These are phyloP conservation scores for Penicillium odoratum DNA, from an alignment of 495 filamentous ascomycete genomes.

Conservation along the genomic window DNA sequence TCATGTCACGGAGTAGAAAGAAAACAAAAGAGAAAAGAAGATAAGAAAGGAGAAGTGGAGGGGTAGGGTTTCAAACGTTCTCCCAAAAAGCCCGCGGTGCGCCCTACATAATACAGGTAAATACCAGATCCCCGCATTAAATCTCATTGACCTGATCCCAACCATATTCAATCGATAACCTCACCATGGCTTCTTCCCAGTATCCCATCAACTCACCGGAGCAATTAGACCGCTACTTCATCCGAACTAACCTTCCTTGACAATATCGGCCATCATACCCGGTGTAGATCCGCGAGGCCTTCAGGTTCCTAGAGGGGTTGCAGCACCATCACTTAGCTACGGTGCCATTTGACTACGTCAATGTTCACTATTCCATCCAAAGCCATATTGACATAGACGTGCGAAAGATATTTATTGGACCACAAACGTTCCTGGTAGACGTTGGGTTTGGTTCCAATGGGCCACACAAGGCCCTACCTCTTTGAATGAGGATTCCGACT, in stretches of 20 bases:
- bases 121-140: no score
- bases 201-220: constrained; percentile 14
- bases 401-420: constrained; percentile 46
- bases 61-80: no score
- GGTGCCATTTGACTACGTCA: constrained; percentile 67
- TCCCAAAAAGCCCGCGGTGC: no score
- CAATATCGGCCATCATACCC: constrained; percentile 12
- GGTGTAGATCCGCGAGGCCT: background rate
- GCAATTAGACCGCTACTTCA: constrained; percentile 20
- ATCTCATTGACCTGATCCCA: background rate
- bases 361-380: constrained; percentile 48
- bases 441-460: constrained; percentile 65
- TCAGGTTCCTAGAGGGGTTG: constrained; percentile 16
- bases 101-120: no score
- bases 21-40: no score
- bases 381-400: constrained; percentile 2
- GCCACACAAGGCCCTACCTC: constrained; percentile 48
- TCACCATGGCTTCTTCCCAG: constrained; percentile 12
- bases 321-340: constrained; percentile 46
- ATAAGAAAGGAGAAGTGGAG: no score
- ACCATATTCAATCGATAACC: background rate
- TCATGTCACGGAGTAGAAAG: no score
- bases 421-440: constrained; percentile 56
- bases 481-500: constrained; percentile 37
- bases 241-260: constrained; percentile 17